Percentiles rank a stretch among this genome's conserved stretches.
Evolutionary conservation across 352 stramenopile genomes (phyloP).

Genomic region (Hyaloperonospora brassicae): DNA sequence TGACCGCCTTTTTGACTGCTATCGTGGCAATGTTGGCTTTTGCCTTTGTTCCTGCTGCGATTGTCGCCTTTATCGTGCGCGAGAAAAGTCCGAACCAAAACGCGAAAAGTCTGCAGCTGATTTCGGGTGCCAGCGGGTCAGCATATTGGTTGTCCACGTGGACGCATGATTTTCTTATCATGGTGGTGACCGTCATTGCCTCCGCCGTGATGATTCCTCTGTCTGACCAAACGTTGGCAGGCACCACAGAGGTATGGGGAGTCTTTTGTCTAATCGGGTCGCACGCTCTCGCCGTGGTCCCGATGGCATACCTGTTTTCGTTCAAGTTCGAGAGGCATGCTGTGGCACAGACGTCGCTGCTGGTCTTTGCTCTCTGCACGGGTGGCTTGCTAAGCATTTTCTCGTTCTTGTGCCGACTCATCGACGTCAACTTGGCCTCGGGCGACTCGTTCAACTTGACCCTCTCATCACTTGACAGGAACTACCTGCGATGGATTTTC

Average conservation of each 20-base stretch:
- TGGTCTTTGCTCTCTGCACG: slow-evolving; percentile 52
- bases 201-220: slow-evolving; percentile 35
- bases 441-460: slow-evolving; percentile 30
- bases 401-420: slow-evolving; percentile 64
- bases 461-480: slow-evolving; percentile 49
- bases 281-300: slow-evolving; percentile 43
- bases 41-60: slow-evolving; percentile 52
- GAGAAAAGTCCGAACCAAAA: slow-evolving; percentile 65
- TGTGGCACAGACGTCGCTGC: slow-evolving; percentile 50
- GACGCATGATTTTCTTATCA: slow-evolving; percentile 45
- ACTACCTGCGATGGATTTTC: slow-evolving; percentile 69
- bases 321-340: slow-evolving; percentile 56
- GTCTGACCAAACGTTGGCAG: slow-evolving; percentile 28
- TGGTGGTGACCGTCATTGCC: slow-evolving; percentile 32
- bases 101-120: slow-evolving; percentile 54
- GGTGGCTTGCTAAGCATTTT: slow-evolving; percentile 66
- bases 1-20: slow-evolving; percentile 55
- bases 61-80: slow-evolving; percentile 55
- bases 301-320: slow-evolving; percentile 56
- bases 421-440: slow-evolving; percentile 38
- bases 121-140: slow-evolving; percentile 40
- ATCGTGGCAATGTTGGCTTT: slow-evolving; percentile 64
- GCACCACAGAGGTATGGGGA: slow-evolving; percentile 31
- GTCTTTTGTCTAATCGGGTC: slow-evolving; percentile 33
- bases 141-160: slow-evolving; percentile 59